Evolutionary conservation across 2,329 filamentous ascomycete genomes (phyloP).

Genomic region (Lasiodiplodia sp.): DNA sequence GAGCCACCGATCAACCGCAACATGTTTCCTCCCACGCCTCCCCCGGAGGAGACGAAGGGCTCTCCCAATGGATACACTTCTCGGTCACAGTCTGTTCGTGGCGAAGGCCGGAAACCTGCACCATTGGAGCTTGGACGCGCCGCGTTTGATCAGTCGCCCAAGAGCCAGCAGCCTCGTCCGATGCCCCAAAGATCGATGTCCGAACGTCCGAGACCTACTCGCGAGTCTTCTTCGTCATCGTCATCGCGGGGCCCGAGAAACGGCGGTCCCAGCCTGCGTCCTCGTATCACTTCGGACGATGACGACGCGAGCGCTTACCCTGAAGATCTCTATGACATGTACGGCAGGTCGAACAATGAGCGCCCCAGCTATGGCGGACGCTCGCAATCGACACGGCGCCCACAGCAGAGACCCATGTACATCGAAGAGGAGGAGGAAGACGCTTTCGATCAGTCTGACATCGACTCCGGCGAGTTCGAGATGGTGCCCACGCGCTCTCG

Average conservation of each 20-base stretch:
- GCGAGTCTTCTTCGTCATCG: constrained; percentile 43
- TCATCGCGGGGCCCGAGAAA: constrained; percentile 35
- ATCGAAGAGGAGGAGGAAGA: constrained; percentile 80
- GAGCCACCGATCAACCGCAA: constrained; percentile 81
- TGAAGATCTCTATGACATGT: constrained; percentile 70
- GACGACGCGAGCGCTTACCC: constrained; percentile 67
- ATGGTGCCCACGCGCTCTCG: constrained; percentile 64
- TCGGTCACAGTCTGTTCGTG: constrained; percentile 58
- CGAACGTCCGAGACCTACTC: constrained; percentile 50
- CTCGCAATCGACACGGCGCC: constrained; percentile 39
- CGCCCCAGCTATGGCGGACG: constrained; percentile 37
- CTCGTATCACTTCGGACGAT: constrained; percentile 51
- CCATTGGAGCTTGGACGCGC: constrained; percentile 57
- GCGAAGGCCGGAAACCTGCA: constrained; percentile 56
- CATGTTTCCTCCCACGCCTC: constrained; percentile 97
- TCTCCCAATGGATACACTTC: constrained; percentile 14
- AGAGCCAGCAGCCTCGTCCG: constrained; percentile 39
- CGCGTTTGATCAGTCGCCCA: constrained; percentile 52
- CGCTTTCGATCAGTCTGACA: constrained; percentile 73
- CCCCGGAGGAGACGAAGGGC: constrained; percentile 78
- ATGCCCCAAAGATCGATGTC: constrained; percentile 52
- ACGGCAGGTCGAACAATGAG: constrained; percentile 52
- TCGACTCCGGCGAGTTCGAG: constrained; percentile 82
- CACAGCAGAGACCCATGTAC: constrained; percentile 62
- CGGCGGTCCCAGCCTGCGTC: constrained; percentile 33